phyloP scores from a whole-genome alignment of 768 basidiomycete genomes.

The Sporobolomyces roseus region DNA sequence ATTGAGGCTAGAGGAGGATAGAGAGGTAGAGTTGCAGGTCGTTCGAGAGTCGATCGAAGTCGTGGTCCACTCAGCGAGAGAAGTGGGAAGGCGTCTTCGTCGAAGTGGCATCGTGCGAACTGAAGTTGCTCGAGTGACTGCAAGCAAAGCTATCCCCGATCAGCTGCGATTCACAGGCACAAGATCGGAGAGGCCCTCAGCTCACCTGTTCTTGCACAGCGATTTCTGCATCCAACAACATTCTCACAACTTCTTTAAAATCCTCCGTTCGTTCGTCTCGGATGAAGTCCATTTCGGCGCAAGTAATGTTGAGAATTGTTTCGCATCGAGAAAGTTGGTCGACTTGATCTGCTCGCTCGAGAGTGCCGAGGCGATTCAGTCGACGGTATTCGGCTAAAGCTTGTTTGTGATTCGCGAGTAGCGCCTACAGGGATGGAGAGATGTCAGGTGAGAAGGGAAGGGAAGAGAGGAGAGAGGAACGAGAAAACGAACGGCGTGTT shows the following conservation, averaged over 20 bases:
- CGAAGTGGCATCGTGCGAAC: conserved; percentile 58
- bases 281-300: conserved; percentile 81
- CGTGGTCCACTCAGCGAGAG: conserved; percentile 47
- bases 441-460: not conserved
- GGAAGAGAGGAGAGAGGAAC: not conserved
- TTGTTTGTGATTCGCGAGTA: conserved; percentile 19
- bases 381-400: conserved; percentile 7
- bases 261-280: conserved; percentile 71
- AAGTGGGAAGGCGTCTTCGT: conserved; percentile 55
- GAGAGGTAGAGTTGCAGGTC: not conserved
- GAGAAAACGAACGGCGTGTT: not conserved
- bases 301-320: conserved; percentile 79
- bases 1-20: conserved; percentile 9
- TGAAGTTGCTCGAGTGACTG: conserved; percentile 62
- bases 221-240: conserved; percentile 76
- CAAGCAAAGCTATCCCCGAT: not conserved
- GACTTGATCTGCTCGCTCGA: not conserved
- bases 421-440: not conserved
- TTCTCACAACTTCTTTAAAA: conserved; percentile 58
- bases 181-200: not conserved
- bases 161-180: no score
- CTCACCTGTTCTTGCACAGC: conserved; percentile 66
- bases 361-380: not conserved
- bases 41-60: conserved; percentile 31
- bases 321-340: conserved; percentile 67